Percentiles rank a stretch among this genome's conserved stretches.
Evolutionary conservation across 331 rosid species (phyloP).

Genomic region (Quercus tomentella): DNA sequence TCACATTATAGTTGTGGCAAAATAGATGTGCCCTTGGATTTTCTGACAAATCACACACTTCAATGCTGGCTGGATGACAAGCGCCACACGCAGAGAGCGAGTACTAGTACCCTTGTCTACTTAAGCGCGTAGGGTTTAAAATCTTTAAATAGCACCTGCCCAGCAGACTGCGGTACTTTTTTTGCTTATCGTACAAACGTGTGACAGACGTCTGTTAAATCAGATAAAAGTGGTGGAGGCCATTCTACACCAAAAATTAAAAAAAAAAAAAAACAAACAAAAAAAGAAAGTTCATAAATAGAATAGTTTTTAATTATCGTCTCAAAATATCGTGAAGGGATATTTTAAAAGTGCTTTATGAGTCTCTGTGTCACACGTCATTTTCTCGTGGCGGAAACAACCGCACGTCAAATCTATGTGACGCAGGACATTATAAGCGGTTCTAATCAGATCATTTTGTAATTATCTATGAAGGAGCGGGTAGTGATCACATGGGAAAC

Average conservation of each 20-base stretch:
- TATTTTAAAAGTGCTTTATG: too few species aligned
- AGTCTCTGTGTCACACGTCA: conserved; percentile 5
- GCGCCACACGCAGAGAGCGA: background rate
- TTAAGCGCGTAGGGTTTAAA: conserved; percentile 1
- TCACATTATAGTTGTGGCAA: accelerated
- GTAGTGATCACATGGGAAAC: conserved; percentile 28
- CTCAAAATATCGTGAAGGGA: background rate
- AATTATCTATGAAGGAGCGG: conserved; percentile 30
- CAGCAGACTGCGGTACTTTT: background rate
- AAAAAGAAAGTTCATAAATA: background rate
- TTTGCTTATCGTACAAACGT: conserved; percentile 19
- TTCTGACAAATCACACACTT: too few species aligned
- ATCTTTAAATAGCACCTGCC: background rate
- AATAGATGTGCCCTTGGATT: too few species aligned
- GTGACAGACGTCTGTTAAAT: conserved; percentile 42
- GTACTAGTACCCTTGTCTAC: background rate
- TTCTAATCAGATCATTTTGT: conserved; percentile 59
- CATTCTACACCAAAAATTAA: background rate
- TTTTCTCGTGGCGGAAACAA: conserved; percentile 37
- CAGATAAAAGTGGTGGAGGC: conserved; percentile 25
- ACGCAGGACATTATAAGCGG: conserved; percentile 59
- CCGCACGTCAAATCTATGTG: conserved; percentile 51
- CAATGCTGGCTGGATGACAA: too few species aligned
- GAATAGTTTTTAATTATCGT: background rate
- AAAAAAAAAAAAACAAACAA: background rate